Base-by-base conservation (phyloP, 768 basidiomycete genomes). In the Lepiota venenata region DNA sequence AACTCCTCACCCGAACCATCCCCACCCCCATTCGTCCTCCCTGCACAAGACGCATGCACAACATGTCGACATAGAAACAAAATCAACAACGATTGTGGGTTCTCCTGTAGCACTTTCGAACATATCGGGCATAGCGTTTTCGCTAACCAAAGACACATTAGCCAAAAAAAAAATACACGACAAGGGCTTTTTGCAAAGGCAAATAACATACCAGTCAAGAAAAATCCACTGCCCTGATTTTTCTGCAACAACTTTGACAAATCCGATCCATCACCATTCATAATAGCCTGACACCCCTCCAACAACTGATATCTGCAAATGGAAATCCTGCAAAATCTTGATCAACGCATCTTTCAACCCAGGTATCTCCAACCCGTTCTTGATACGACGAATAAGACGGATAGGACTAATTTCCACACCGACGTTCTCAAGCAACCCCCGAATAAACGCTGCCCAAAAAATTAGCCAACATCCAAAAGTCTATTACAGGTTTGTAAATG, bases 301-400 rank as follows among this genome's bases (percentile, higher is more conserved):
- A 98, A 74, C 9, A 99, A 71, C 8, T n/a, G 93, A 95, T 21
- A 93, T 89, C 68, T 96, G 96, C 6, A 98, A 73, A 64, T 98
- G 93, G 65, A 95, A 97, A 64, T 97, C 95, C 59, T 96, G 93
- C 47, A 99, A 71, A 50, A 99, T 98, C 79, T 97, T 98, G 73
- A 98, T 91, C 32, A 98, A 71, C 3, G 96, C 94, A 47, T 87
- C 85, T 66, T 97, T 95, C 55, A 99, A 77, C 1, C 96, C 96
- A 0, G 93, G 93, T 43, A 99, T 98, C 69, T 98, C 94, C 2
- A 98, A 77, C 2, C 97, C 95, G 60, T 98, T 93, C 72, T 90
- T 88, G 70, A 99, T 98, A 9, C 96, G 84, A 2, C 93, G 84
- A 46, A 99, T 96, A 50, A 99, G 78, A 1, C 93, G 84, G 52